Evolutionary conservation across 78 protist genomes (phyloP).

Genomic region (Polysphondylium violaceum): DNA sequence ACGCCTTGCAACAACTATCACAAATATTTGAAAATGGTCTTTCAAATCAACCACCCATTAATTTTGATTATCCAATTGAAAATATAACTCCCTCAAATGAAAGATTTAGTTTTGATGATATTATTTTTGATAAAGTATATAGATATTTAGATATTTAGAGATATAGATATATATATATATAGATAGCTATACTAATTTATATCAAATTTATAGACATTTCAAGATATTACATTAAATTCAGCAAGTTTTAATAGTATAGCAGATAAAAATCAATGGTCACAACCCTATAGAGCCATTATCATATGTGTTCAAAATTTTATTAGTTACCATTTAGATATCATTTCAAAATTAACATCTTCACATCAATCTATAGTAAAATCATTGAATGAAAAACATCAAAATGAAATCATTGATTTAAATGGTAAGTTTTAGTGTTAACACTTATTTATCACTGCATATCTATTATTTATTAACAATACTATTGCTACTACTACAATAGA

Average conservation of each 20-base stretch:
- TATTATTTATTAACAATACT: background rate
- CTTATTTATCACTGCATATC: background rate
- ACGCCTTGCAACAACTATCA: conserved; percentile 6
- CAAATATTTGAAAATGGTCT: conserved; percentile 15
- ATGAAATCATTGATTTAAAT: conserved; percentile 8
- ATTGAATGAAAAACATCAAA: background rate
- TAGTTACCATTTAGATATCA: conserved; percentile 28
- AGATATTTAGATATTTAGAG: background rate
- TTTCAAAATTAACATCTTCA: conserved; percentile 19
- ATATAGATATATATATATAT: background rate
- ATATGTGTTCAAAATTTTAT: conserved; percentile 19
- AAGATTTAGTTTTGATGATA: conserved; percentile 30
- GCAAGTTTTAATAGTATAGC: background rate
- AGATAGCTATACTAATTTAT: background rate
- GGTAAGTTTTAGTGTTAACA: background rate
- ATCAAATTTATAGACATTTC: background rate
- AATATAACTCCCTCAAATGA: conserved; percentile 74
- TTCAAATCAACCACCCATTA: conserved; percentile 23
- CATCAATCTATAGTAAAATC: conserved; percentile 5
- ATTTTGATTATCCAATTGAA: conserved; percentile 69
- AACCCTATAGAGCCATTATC: background rate
- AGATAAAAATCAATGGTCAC: conserved; percentile 32
- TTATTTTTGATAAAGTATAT: conserved; percentile 22
- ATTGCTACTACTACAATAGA: background rate
- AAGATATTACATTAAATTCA: background rate